Evolutionary conservation across 495 filamentous ascomycete species (phyloP).

Genomic region (Hyaloscypha finlandica): DNA sequence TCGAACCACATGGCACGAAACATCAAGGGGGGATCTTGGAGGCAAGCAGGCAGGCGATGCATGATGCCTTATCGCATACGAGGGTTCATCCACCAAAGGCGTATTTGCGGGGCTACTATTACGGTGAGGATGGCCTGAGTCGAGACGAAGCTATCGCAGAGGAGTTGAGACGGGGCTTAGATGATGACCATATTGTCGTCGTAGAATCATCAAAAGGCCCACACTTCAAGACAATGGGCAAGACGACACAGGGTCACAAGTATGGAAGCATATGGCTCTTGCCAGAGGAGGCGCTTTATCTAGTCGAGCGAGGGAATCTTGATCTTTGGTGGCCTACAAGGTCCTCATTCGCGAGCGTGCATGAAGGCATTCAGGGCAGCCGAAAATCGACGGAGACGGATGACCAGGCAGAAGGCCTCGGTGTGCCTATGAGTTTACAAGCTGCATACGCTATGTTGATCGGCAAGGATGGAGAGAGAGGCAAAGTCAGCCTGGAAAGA

Average conservation of each 20-base stretch:
- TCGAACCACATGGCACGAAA: constrained; percentile 85
- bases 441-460: constrained; percentile 83
- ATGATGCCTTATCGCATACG: constrained; percentile 75
- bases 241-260: constrained; percentile 42
- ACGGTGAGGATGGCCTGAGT: constrained; percentile 27
- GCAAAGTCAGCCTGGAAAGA: constrained; percentile 68
- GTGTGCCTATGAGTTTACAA: constrained; percentile 83
- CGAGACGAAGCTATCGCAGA: constrained; percentile 32
- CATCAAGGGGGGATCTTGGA: constrained; percentile 75
- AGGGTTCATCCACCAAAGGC: constrained; percentile 62
- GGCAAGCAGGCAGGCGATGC: constrained; percentile 85
- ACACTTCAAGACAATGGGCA: constrained; percentile 44
- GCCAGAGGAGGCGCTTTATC: constrained; percentile 89
- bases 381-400: constrained; percentile 27
- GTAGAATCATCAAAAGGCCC: constrained; percentile 48
- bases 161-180: constrained; percentile 35
- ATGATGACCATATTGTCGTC: constrained; percentile 50
- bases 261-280: constrained; percentile 68
- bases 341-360: constrained; percentile 31
- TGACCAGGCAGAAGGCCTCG: constrained; percentile 40
- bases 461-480: constrained; percentile 60
- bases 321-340: constrained; percentile 78
- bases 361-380: constrained; percentile 21
- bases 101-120: constrained; percentile 57
- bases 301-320: constrained; percentile 82